Evolutionary conservation across 2,329 filamentous ascomycete species (phyloP).

Genomic region (Curvularia verruculosa): DNA sequence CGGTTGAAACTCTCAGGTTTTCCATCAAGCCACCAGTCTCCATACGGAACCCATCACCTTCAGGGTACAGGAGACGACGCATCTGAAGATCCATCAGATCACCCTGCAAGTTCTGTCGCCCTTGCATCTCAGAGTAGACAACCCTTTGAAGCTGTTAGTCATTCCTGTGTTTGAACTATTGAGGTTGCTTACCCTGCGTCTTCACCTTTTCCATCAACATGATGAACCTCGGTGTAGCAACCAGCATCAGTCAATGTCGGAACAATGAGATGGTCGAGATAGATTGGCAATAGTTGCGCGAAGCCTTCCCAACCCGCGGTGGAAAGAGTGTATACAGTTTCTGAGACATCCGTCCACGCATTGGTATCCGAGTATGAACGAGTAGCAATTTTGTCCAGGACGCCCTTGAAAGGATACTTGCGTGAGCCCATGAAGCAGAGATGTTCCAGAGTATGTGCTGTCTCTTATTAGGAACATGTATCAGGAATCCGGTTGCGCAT

Average conservation of each 20-base stretch:
- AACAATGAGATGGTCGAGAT: conserved; percentile 90
- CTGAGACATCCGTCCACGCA: conserved; percentile 95
- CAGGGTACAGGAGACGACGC: conserved; percentile 81
- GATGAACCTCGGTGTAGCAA: conserved; percentile 95
- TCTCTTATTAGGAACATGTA: conserved; percentile 11
- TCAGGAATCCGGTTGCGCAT: background rate
- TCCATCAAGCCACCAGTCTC: conserved; percentile 99
- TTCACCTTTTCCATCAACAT: conserved; percentile 89
- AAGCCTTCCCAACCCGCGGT: conserved; percentile 98
- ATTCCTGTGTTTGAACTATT: background rate
- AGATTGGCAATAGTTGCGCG: conserved; percentile 89
- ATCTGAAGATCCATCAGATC: conserved; percentile 89
- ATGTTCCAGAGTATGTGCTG: conserved; percentile 60
- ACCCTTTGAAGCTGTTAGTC: conserved; percentile 59
- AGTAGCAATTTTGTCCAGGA: conserved; percentile 91
- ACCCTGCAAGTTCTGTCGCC: conserved; percentile 79
- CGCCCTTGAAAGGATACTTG: conserved; percentile 91
- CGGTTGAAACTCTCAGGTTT: conserved; percentile 80
- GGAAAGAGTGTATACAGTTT: conserved; percentile 94
- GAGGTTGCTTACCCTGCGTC: conserved; percentile 69
- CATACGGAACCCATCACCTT: conserved; percentile 90
- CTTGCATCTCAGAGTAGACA: conserved; percentile 99
- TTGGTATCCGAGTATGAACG: conserved; percentile 94
- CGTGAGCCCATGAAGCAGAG: conserved; percentile 75
- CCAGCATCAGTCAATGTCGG: conserved; percentile 91